Evolutionary conservation across 768 basidiomycete genomes (phyloP).

Genomic region (Amanita pallidorosea): DNA sequence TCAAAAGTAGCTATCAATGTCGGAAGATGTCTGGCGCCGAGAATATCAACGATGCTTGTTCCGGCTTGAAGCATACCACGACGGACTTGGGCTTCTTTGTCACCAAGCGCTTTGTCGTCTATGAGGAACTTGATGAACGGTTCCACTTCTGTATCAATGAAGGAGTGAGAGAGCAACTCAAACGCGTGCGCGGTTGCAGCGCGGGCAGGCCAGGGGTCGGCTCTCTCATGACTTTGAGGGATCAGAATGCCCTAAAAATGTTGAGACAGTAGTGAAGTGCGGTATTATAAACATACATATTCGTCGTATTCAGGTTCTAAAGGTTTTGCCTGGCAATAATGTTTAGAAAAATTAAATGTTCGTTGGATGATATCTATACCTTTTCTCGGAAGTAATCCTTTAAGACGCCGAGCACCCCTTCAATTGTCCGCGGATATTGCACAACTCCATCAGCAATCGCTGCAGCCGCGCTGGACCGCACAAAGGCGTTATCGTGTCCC

Average conservation of each 20-base stretch:
- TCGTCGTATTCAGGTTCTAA: slow-evolving; percentile 88
- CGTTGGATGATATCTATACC: slow-evolving; percentile 23
- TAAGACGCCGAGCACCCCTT: slow-evolving; percentile 38
- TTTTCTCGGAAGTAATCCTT: slow-evolving; percentile 78
- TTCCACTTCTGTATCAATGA: slow-evolving; percentile 50
- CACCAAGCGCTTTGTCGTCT: slow-evolving; percentile 78
- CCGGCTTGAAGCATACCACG: slow-evolving; percentile 84
- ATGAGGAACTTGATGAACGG: slow-evolving; percentile 83
- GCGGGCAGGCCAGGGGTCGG: slow-evolving; percentile 83
- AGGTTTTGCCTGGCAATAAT: slow-evolving; percentile 53
- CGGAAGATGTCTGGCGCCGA: slow-evolving; percentile 63
- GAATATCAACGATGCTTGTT: slow-evolving; percentile 68
- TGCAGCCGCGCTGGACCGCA: slow-evolving; percentile 57
- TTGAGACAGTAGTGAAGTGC: not conserved
- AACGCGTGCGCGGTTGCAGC: slow-evolving; percentile 65
- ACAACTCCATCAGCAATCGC: slow-evolving; percentile 73
- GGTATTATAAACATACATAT: slow-evolving; percentile 48
- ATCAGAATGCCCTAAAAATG: slow-evolving; percentile 79
- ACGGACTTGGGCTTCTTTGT: slow-evolving; percentile 72
- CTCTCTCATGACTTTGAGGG: slow-evolving; percentile 70
- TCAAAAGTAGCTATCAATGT: slow-evolving; percentile 79
- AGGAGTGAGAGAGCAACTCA: slow-evolving; percentile 52
- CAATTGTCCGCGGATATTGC: slow-evolving; percentile 52
- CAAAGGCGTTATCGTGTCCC: slow-evolving; percentile 73
- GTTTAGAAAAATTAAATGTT: not conserved